Evolutionary conservation across 2,329 filamentous ascomycete genomes (phyloP).

Genomic region (Botryotinia calthae): DNA sequence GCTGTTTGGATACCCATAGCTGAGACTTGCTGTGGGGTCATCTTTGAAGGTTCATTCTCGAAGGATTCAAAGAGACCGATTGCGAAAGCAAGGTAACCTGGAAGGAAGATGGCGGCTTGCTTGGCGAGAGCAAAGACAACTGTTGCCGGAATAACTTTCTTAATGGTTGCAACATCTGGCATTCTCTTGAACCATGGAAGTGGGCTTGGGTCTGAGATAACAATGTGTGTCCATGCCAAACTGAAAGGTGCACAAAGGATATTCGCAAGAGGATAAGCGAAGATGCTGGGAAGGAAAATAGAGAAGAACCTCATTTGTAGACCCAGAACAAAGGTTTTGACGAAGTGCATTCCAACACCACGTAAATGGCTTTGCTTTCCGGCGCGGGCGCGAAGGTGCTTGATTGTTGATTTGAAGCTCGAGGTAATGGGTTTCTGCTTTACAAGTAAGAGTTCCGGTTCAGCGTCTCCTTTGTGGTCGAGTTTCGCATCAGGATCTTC

Average conservation of each 20-base stretch:
- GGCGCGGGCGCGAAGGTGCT: constrained; percentile 59
- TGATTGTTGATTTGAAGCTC: constrained; percentile 55
- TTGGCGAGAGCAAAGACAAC: constrained; percentile 59
- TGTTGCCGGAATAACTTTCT: constrained; percentile 67
- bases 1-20: constrained; percentile 46
- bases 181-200: constrained; percentile 64
- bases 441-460: constrained; percentile 46
- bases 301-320: constrained; percentile 41
- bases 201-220: constrained; percentile 68
- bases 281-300: constrained; percentile 41
- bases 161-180: constrained; percentile 62
- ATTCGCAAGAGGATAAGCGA: constrained; percentile 56
- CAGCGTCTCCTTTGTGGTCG: constrained; percentile 36
- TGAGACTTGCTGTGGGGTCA: constrained; percentile 34
- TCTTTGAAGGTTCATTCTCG: constrained; percentile 26
- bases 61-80: constrained; percentile 41
- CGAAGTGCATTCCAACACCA: constrained; percentile 55
- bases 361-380: constrained; percentile 69
- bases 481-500: constrained; percentile 38
- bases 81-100: constrained; percentile 43
- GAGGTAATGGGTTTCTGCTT: constrained; percentile 59
- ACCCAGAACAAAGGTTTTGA: constrained; percentile 44
- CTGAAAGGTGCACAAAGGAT: constrained; percentile 65
- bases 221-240: constrained; percentile 80
- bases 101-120: constrained; percentile 49